These are phyloP conservation scores for Typha latifolia DNA, from an alignment of 176 grass and related monocot genomes.

Conservation along the genomic window DNA sequence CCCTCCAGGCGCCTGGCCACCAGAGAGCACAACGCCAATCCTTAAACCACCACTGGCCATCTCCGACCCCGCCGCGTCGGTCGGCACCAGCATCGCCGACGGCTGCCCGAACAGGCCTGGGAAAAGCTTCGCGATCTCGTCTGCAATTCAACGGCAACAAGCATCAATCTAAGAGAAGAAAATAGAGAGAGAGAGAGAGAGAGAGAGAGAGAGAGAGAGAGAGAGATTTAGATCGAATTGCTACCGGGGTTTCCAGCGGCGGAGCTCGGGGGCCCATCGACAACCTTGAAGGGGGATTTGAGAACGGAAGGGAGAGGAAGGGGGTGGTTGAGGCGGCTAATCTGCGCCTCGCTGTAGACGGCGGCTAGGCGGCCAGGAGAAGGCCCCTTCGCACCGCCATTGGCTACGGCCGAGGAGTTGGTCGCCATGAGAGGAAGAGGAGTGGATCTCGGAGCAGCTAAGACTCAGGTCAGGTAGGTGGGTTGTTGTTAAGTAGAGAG, in stretches of 20 bases:
- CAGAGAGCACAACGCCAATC: conserved; percentile 85
- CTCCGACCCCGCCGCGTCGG: conserved; percentile 16
- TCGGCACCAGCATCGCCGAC: conserved; percentile 48
- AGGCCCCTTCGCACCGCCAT: conserved; percentile 36
- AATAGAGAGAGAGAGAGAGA: conserved; percentile 8
- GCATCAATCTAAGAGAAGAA: background rate
- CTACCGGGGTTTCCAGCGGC: conserved; percentile 67
- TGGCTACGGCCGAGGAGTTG: conserved; percentile 19
- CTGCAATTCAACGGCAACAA: conserved; percentile 15
- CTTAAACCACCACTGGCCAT: conserved; percentile 33
- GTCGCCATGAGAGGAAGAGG: conserved; percentile 27
- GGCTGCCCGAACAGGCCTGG: conserved; percentile 76
- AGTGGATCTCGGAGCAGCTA: background rate
- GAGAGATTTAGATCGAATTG: too few species aligned
- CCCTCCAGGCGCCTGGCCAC: conserved; percentile 80
- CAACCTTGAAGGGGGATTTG: conserved; percentile 39
- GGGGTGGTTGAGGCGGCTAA: conserved; percentile 58
- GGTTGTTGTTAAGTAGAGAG: background rate
- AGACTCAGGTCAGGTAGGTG: background rate
- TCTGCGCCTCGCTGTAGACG: conserved; percentile 98
- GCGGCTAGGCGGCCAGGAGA: conserved; percentile 38
- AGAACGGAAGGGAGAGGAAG: conserved; percentile 78
- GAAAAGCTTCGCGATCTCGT: conserved; percentile 94
- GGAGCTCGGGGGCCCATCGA: conserved; percentile 62
- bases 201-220: background rate